phyloP scores from a whole-genome alignment of 106 monocot species.

The Dactylorhiza incarnata region DNA sequence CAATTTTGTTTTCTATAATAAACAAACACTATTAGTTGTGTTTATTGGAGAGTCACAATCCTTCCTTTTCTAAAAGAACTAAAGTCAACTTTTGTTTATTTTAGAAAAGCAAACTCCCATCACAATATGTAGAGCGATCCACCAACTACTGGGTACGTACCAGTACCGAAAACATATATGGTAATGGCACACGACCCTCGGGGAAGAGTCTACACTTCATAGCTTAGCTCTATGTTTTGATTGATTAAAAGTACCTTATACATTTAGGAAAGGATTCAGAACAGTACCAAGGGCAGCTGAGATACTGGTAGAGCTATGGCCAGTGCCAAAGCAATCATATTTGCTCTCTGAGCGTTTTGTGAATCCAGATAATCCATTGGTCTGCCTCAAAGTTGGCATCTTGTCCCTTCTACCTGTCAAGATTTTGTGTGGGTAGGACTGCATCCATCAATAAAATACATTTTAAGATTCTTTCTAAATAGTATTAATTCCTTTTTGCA shows the following conservation, averaged over 20 bases:
- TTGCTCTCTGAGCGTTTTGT: constrained; percentile 91
- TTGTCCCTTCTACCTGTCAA: constrained; percentile 81
- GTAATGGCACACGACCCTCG: no score
- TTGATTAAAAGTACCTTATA: neutral
- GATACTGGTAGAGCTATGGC: constrained; percentile 94
- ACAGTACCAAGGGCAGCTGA: constrained; percentile 77
- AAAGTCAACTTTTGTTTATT: no score
- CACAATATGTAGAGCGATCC: no score
- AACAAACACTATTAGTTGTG: no score
- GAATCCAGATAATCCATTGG: constrained; percentile 82
- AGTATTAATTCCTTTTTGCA: neutral
- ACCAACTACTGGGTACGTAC: no score
- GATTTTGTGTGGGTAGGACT: constrained; percentile 97
- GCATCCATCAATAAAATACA: constrained; percentile 8
- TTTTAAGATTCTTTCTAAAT: neutral
- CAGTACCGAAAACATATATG: no score
- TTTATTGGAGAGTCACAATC: no score
- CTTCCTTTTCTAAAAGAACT: no score
- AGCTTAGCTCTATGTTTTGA: neutral
- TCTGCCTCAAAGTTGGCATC: constrained; percentile 88
- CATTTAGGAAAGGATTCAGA: neutral
- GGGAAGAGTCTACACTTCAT: no score
- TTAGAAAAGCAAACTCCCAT: no score
- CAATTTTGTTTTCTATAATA: no score
- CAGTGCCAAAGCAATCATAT: constrained; percentile 77